phyloP scores from a whole-genome alignment of 192 early-diverging fungal species.

The Backusella westeae region DNA sequence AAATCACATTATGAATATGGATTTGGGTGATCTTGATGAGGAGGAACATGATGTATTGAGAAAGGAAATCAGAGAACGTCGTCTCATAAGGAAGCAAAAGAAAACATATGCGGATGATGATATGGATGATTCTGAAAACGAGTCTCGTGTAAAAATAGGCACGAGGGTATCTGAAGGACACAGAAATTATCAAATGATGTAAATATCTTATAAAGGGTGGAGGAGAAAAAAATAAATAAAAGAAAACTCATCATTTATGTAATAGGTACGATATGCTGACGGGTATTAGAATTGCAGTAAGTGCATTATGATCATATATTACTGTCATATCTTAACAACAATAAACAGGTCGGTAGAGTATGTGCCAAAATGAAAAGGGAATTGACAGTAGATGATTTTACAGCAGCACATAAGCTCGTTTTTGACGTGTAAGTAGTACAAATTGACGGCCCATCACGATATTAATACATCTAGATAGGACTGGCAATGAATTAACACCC shows the following conservation, averaged over 20 bases:
- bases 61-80: constrained; percentile 9
- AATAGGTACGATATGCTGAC: constrained; percentile 22
- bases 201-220: background rate
- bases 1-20: constrained; percentile 29
- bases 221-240: background rate
- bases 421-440: constrained; percentile 80
- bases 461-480: constrained; percentile 11
- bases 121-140: constrained; percentile 30
- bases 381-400: constrained; percentile 78
- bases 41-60: constrained; percentile 7
- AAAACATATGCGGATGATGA: constrained; percentile 10
- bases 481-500: constrained; percentile 93
- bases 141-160: constrained; percentile 54
- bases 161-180: constrained; percentile 17
- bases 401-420: constrained; percentile 87
- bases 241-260: background rate
- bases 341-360: constrained; percentile 68
- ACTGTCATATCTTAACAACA: background rate
- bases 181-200: constrained; percentile 18
- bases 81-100: background rate
- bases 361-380: constrained; percentile 79
- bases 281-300: constrained; percentile 23
- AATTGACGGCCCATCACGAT: background rate
- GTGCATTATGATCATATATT: background rate
- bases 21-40: constrained; percentile 4